Evolutionary conservation across 306 rosid genomes (phyloP), one percentile per base, ranked within the genome.

Genomic region (Hylodesmum podocarpum): DNA sequence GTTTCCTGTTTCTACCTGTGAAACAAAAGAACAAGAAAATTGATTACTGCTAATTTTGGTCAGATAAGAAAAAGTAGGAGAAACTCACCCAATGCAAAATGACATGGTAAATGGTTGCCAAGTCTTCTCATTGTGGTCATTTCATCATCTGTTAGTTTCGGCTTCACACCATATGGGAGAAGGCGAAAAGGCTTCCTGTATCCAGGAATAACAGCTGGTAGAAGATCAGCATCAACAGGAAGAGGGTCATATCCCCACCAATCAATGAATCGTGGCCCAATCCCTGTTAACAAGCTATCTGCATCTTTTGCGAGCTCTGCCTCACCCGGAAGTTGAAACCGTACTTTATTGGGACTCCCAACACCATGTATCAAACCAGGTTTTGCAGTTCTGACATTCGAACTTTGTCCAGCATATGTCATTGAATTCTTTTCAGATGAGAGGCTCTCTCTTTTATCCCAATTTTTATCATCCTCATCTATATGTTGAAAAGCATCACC

Each of bases 211-310:
- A 89, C 65, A 34, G 95, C 92, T 6, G 91, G 96, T 25, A 92
- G 88, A 75, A 92, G 96, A 87, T 95, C 98, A 63, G 93, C 98
- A 85, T 92, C 98, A 49, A 95, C 72, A 15, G 98, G 98, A 21
- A 82, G 73, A 63, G 98, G 97, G n/a, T 90, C 98, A 81, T 84
- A 90, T 28, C 97, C 97, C 97, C 97, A 94, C 98, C 98, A 95
- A 88, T 95, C 96, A 14, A 84, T 84, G 82, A 92, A 91, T 37
- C 95, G 95, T 1, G 95, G 98, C 77, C 98, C 98, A 7, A 94
- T 78, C 19, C 97, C 96, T 64, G 83, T 84, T 87, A 94, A 83
- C 85, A 92, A 57, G 81, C 66, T 58, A 83, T 92, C 93, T 46
- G 93, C 91, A 81, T 92, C 98, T 76, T 88, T 89, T 1, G 90